Conservation (phyloP, 768 basidiomycete genomes). For the Gloeopeniophorella convolvens region DNA sequence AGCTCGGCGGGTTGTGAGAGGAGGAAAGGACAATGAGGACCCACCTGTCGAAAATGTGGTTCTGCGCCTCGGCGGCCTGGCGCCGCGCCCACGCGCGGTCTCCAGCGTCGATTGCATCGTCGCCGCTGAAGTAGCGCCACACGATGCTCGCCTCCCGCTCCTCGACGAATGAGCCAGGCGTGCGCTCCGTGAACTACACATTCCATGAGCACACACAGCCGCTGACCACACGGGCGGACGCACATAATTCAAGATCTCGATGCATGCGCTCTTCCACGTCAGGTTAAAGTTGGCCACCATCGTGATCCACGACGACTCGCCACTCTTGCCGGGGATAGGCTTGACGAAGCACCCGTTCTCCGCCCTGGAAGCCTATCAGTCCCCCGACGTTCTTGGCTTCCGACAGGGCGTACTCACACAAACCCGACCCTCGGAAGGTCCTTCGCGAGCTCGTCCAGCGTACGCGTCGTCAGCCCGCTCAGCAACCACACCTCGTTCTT, state of each 20-base stretch:
- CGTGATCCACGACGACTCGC: conserved; percentile 57
- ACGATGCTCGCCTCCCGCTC: conserved; percentile 77
- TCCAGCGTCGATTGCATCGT: conserved; percentile 27
- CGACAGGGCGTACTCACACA: conserved; percentile 43
- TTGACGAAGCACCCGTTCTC: conserved; percentile 88
- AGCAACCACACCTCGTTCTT: conserved; percentile 78
- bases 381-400: background rate
- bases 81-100: conserved; percentile 78
- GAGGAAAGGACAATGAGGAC: background rate
- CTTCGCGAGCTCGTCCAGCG: conserved; percentile 56
- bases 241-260: conserved; percentile 82
- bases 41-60: conserved; percentile 83
- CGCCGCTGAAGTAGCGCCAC: conserved; percentile 77
- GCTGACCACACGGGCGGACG: conserved; percentile 26
- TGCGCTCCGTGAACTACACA: conserved; percentile 77
- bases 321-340: conserved; percentile 33
- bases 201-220: background rate
- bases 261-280: conserved; percentile 73
- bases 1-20: background rate
- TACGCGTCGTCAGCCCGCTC: conserved; percentile 63
- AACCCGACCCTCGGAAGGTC: conserved; percentile 65
- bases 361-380: conserved; percentile 38
- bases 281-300: conserved; percentile 76
- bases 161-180: conserved; percentile 79
- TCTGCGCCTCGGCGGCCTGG: conserved; percentile 87